These are phyloP conservation scores for Fusarium equiseti DNA, from an alignment of 2,329 filamentous ascomycete species.

Conservation along the genomic window DNA sequence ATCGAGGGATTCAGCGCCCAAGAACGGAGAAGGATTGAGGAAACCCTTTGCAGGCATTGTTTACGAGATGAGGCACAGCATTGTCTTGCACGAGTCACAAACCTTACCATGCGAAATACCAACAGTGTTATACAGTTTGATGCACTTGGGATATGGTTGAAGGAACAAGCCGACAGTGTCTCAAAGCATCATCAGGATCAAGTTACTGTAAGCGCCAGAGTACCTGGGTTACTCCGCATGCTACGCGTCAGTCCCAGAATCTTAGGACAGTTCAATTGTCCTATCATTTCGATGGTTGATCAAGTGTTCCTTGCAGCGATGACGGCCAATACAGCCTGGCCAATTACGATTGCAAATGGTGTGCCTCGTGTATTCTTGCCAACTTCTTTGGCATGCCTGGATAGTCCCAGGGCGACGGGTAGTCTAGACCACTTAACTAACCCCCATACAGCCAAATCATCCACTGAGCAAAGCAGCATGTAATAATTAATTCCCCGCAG, in stretches of 20 bases:
- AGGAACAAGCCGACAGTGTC: background rate
- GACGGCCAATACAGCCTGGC: background rate
- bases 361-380: slow-evolving; percentile 23
- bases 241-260: background rate
- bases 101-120: background rate
- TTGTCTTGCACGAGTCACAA: background rate
- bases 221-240: background rate
- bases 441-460: background rate
- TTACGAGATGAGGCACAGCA: background rate
- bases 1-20: background rate
- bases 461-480: background rate
- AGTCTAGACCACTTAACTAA: background rate
- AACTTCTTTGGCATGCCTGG: background rate
- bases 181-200: background rate
- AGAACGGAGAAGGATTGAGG: background rate
- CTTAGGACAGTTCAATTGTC: background rate
- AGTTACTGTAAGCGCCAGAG: background rate
- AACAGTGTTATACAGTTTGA: background rate
- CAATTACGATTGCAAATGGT: background rate
- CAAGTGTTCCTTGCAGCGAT: background rate
- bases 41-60: background rate
- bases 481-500: background rate
- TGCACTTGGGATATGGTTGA: background rate
- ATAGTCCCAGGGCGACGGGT: background rate
- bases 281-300: background rate